Evolutionary conservation across 2,329 filamentous ascomycete genomes (phyloP).

Genomic region (Fusarium sp.): DNA sequence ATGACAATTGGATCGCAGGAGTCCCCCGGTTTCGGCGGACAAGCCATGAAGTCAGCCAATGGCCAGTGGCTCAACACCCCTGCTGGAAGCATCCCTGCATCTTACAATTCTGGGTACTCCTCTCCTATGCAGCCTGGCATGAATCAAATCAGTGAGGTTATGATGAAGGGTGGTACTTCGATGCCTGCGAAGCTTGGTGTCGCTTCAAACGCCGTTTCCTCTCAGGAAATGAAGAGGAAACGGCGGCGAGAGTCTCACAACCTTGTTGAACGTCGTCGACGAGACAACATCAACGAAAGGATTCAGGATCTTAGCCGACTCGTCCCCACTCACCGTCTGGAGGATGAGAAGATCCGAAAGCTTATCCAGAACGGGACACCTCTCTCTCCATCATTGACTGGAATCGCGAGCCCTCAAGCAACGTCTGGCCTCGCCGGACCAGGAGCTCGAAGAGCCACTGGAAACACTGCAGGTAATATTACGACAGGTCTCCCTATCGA

Average conservation of each 20-base stretch:
- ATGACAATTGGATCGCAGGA: conserved; percentile 76
- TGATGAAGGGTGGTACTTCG: conserved; percentile 87
- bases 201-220: conserved; percentile 67
- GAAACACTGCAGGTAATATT: conserved; percentile 78
- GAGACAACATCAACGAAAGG: conserved; percentile 98
- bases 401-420: conserved; percentile 74
- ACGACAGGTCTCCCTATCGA: conserved; percentile 92
- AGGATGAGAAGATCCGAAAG: conserved; percentile 97
- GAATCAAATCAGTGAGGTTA: conserved; percentile 86
- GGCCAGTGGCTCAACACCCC: conserved; percentile 91
- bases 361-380: conserved; percentile 92
- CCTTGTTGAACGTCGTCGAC: conserved; percentile 89
- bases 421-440: conserved; percentile 90
- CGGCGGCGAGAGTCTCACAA: conserved; percentile 95
- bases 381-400: conserved; percentile 82
- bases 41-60: conserved; percentile 88
- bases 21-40: conserved; percentile 76
- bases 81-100: conserved; percentile 80
- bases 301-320: conserved; percentile 96
- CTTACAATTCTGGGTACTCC: conserved; percentile 87
- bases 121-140: conserved; percentile 78
- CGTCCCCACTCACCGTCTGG: conserved; percentile 89
- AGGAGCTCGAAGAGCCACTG: conserved; percentile 81
- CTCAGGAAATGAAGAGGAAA: conserved; percentile 93
- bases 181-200: conserved; percentile 85